Evolutionary conservation across 148 eudicot species (phyloP).

Genomic region (Nepenthes gracilis): DNA sequence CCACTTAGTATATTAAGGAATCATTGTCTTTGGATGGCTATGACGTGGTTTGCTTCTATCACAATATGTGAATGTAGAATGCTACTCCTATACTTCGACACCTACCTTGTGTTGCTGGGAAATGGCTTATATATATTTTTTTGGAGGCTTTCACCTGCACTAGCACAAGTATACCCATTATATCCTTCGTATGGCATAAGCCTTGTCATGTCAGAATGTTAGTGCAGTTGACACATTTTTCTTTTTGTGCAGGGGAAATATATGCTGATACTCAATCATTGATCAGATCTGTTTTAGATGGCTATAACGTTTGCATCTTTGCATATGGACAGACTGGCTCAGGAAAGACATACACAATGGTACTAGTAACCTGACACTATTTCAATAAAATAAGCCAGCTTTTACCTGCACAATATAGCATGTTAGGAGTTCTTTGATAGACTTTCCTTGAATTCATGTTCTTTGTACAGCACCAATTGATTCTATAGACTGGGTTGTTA

Average conservation of each 20-base stretch:
- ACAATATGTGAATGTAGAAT: no score
- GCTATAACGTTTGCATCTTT: conserved; percentile 88
- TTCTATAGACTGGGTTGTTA: background rate
- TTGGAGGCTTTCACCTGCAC: no score
- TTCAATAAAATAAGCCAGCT: background rate
- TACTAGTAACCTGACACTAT: conserved; percentile 9
- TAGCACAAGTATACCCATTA: no score
- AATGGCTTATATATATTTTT: no score
- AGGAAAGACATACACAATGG: conserved; percentile 99
- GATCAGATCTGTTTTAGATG: conserved; percentile 87
- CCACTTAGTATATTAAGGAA: no score
- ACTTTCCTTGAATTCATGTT: background rate
- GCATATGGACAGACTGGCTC: conserved; percentile 99
- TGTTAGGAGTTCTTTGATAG: no score
- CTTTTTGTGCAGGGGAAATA: conserved; percentile 62
- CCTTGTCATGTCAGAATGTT: background rate
- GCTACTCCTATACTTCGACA: no score
- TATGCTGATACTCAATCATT: conserved; percentile 79
- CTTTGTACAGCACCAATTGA: background rate
- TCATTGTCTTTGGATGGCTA: no score
- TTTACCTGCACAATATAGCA: no score
- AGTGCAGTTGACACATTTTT: background rate
- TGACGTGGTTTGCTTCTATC: no score
- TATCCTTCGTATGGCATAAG: background rate
- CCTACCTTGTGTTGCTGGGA: no score